These are phyloP conservation scores for Zalerion maritima DNA, from an alignment of 495 filamentous ascomycete species.

Conservation along the genomic window DNA sequence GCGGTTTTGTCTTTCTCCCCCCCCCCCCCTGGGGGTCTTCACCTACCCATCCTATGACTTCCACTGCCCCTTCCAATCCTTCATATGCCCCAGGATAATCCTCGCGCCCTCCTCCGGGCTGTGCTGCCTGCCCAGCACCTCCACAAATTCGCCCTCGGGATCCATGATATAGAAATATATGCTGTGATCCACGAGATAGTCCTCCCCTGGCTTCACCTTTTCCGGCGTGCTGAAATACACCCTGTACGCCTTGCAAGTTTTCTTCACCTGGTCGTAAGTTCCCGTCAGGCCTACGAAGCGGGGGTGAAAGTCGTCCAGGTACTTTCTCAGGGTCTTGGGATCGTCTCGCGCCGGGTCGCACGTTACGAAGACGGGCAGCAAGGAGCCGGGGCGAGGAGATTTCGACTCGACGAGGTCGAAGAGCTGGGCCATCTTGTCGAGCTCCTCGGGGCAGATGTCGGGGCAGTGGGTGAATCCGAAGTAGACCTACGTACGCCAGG, in stretches of 20 bases:
- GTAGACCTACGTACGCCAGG: too few species aligned
- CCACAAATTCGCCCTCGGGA: slow-evolving; percentile 95
- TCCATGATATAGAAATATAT: slow-evolving; percentile 99
- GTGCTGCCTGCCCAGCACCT: slow-evolving; percentile 89
- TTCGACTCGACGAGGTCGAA: slow-evolving; percentile 60
- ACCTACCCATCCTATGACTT: slow-evolving; percentile 21
- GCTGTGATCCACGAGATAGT: slow-evolving; percentile 95
- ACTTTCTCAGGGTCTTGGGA: slow-evolving; percentile 67
- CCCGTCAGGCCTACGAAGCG: slow-evolving; percentile 80
- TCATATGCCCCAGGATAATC: slow-evolving; percentile 75
- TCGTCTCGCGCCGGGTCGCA: slow-evolving; percentile 89
- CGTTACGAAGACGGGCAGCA: slow-evolving; percentile 73
- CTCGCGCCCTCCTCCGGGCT: slow-evolving; percentile 73
- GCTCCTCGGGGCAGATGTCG: slow-evolving; percentile 96
- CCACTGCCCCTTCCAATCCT: slow-evolving; percentile 63
- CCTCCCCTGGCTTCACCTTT: slow-evolving; percentile 77
- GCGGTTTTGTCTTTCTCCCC: too few species aligned
- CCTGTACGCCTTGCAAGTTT: slow-evolving; percentile 83
- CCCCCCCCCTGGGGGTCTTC: too few species aligned
- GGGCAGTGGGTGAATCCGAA: slow-evolving; percentile 98
- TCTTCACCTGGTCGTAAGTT: slow-evolving; percentile 80
- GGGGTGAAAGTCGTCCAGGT: slow-evolving; percentile 86
- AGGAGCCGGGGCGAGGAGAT: slow-evolving; percentile 15
- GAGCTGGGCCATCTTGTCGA: slow-evolving; percentile 95
- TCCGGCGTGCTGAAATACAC: slow-evolving; percentile 93